A percentile compares a stretch with the other conserved stretches of the same genome.
phyloP scores from a whole-genome alignment of 805 yeast genomes.

The Metschnikowia drakensbergensis region DNA sequence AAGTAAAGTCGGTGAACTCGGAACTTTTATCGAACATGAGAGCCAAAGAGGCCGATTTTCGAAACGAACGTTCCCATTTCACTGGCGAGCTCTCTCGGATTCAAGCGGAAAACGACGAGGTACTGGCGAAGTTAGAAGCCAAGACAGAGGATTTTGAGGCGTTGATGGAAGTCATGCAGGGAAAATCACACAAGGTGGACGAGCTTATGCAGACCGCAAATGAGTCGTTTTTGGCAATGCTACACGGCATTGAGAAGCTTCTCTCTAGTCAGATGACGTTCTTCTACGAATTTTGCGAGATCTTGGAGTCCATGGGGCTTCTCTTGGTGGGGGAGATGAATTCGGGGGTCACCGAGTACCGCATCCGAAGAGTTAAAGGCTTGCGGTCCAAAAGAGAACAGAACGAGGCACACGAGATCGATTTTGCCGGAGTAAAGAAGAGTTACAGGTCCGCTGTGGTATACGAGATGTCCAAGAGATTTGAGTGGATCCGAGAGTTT shows the following conservation, averaged over 20 bases:
- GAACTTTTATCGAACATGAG: constrained; percentile 68
- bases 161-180: constrained; percentile 38
- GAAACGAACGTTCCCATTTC: constrained; percentile 51
- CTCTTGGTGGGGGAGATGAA: constrained; percentile 46
- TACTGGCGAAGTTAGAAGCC: constrained; percentile 43
- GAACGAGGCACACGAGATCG: constrained; percentile 21
- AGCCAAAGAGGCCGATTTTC: constrained; percentile 56
- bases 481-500: constrained; percentile 44
- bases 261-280: constrained; percentile 24
- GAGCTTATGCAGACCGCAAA: constrained; percentile 7
- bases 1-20: constrained; percentile 42
- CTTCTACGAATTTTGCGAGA: constrained; percentile 48
- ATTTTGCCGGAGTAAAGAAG: neutral
- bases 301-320: constrained; percentile 75
- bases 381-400: constrained; percentile 44
- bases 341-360: constrained; percentile 31
- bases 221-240: neutral
- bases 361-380: constrained; percentile 78
- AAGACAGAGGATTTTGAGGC: constrained; percentile 39
- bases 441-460: constrained; percentile 41
- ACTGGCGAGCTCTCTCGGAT: constrained; percentile 48
- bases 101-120: constrained; percentile 49
- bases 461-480: constrained; percentile 32
- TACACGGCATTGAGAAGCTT: constrained; percentile 24
- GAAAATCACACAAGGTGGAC: constrained; percentile 23